Evolutionary conservation across 805 yeast genomes (phyloP).

Genomic region (Wickerhamomyces silvicola): DNA sequence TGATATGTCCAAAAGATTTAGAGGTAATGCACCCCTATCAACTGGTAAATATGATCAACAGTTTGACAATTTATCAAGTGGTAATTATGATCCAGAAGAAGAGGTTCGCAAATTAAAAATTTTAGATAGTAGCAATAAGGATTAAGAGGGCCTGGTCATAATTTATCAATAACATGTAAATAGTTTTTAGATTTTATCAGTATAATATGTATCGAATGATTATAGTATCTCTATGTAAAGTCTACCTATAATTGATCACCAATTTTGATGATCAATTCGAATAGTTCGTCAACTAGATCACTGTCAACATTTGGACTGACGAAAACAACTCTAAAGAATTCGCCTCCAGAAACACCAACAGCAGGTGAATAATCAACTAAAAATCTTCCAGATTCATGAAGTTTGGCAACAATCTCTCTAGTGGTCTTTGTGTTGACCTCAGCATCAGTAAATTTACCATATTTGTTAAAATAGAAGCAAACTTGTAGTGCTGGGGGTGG

Average conservation of each 20-base stretch:
- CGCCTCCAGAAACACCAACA: slow-evolving; percentile 54
- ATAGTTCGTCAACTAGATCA: slow-evolving; percentile 38
- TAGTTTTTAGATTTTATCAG: not conserved
- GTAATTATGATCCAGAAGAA: slow-evolving; percentile 75
- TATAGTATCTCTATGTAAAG: not conserved
- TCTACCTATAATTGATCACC: slow-evolving; percentile 20
- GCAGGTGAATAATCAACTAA: slow-evolving; percentile 76
- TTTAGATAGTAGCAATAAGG: slow-evolving; percentile 46
- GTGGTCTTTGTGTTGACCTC: slow-evolving; percentile 48
- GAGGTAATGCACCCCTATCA: slow-evolving; percentile 90
- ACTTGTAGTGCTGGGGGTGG: slow-evolving; percentile 80
- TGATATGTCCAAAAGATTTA: slow-evolving; percentile 84
- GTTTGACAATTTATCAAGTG: slow-evolving; percentile 68
- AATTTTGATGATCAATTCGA: slow-evolving; percentile 30
- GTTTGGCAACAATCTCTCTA: slow-evolving; percentile 49
- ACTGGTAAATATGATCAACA: slow-evolving; percentile 91
- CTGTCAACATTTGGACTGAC: slow-evolving; percentile 56
- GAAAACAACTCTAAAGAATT: slow-evolving; percentile 80
- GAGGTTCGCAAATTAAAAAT: slow-evolving; percentile 69
- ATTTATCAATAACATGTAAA: no score
- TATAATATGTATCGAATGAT: not conserved
- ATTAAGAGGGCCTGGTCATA: no score
- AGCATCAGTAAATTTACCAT: slow-evolving; percentile 23
- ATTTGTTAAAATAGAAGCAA: slow-evolving; percentile 67
- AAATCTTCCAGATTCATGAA: slow-evolving; percentile 60